A percentile compares a stretch with the other conserved stretches of the same genome.
Conservation (phyloP, 805 yeast species). For the Saturnispora sanitii region DNA sequence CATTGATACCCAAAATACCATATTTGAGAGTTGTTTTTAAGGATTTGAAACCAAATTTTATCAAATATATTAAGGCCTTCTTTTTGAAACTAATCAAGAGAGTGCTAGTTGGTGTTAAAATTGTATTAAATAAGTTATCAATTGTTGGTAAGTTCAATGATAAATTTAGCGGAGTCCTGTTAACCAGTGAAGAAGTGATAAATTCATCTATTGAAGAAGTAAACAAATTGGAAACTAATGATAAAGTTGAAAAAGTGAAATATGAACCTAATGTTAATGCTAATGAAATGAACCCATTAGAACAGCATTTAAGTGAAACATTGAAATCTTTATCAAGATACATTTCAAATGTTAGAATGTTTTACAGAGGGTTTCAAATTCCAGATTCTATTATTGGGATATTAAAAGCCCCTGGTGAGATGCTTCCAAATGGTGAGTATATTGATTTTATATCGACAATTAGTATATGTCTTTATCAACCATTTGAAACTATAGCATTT, state of each 20-base stretch:
- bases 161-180: background rate
- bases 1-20: slow-evolving; percentile 7
- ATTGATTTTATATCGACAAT: slow-evolving; percentile 11
- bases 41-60: background rate
- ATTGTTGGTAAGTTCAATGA: background rate
- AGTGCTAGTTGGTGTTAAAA: background rate
- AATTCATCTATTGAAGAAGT: background rate
- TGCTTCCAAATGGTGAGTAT: slow-evolving; percentile 8
- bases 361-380: slow-evolving; percentile 29
- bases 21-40: background rate
- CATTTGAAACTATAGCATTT: slow-evolving; percentile 29
- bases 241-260: background rate
- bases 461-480: slow-evolving; percentile 22
- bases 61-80: background rate
- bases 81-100: background rate
- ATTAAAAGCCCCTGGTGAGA: slow-evolving; percentile 3
- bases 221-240: background rate
- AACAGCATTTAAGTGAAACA: slow-evolving; percentile 7
- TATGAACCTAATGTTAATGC: background rate
- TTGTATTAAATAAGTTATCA: background rate
- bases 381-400: slow-evolving; percentile 17
- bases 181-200: slow-evolving; percentile 1
- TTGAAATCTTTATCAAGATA: slow-evolving; percentile 23
- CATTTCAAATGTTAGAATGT: slow-evolving; percentile 28
- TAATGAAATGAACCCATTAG: background rate